These are phyloP conservation scores for Cryptococcus sp. DNA, from an alignment of 1,284 basidiomycete genomes.

Conservation along the genomic window DNA sequence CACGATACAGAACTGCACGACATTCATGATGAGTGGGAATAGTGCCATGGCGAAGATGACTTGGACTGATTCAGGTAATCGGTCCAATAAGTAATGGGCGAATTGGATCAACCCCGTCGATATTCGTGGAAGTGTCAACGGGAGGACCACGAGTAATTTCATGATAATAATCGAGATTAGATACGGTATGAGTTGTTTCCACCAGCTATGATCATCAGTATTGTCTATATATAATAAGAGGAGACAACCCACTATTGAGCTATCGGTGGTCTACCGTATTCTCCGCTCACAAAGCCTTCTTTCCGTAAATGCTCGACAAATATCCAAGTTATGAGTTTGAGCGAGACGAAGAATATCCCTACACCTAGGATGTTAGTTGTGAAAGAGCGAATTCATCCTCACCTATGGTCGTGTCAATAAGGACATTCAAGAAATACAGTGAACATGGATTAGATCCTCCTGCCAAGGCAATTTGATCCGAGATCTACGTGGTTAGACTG, in stretches of 20 bases:
- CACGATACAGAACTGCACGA: conserved; percentile 59
- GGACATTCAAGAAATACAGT: conserved; percentile 88
- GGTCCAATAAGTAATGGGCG: conserved; percentile 76
- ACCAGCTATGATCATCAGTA: conserved; percentile 62
- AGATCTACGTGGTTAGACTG: conserved; percentile 32
- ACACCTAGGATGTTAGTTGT: conserved; percentile 57
- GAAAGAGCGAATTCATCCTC: conserved; percentile 20
- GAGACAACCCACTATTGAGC: conserved; percentile 25
- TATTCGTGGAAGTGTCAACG: conserved; percentile 57
- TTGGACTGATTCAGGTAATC: conserved; percentile 68
- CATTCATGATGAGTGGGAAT: conserved; percentile 89
- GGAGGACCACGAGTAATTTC: conserved; percentile 76
- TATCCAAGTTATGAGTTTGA: conserved; percentile 66
- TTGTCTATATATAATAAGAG: too few relatives aligned
- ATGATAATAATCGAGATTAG: conserved; percentile 77
- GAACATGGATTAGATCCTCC: conserved; percentile 77
- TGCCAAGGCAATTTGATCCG: conserved; percentile 55
- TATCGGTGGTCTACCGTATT: conserved; percentile 74
- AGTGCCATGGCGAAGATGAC: conserved; percentile 87
- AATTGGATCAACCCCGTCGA: conserved; percentile 67
- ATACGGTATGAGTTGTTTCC: conserved; percentile 79
- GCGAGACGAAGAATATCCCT: conserved; percentile 70
- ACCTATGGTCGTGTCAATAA: conserved; percentile 92
- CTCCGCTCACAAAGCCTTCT: conserved; percentile 77
- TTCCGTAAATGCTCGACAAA: conserved; percentile 62